Evolutionary conservation across 116 monocot species (phyloP), one percentile per base, ranked within the genome.

Genomic region (Zostera marina): DNA sequence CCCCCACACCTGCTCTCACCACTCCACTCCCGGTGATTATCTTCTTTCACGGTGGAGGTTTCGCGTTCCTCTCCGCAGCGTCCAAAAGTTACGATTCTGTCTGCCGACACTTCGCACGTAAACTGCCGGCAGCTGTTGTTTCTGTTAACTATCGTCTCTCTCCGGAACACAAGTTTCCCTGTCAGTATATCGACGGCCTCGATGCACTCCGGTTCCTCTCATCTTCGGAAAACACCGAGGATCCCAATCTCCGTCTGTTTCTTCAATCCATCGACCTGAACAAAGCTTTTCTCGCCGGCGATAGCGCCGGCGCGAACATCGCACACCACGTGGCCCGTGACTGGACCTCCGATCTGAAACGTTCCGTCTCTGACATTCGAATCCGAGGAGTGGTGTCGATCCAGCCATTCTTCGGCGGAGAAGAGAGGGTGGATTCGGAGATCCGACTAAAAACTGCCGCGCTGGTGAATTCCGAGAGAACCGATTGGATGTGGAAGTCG

Each of bases 261-360:
- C 86, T 86, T 67, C 51, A 86, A 20, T 13, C 22, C 54, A 23
- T 23, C 22, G 26, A 23, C 54, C 6, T 20, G 22, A 22, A 4
- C 13, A 20, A 14, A 23, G 11, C 54, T 13, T 54, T 26, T 25
- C n/a, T 26, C 52, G 66, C 67, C 26, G 87, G 92, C n/a, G 87
- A 92, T 64, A 83, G 77, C 64, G 83, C 87, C 39, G 87, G 83
- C 3, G 87, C 39, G 14, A 92, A 92, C 75, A 76, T 92, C 59
- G 75, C 71, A 8, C 86, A 92, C 77, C 69, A 82, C 66, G 75
- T 77, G 9, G 68, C 84, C 14, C 61, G 73, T 14, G 60, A 63
- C 23, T 86, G 73, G 71, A 48, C 68, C 22, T 13, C 23, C 10
- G n/a, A n/a, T 26, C 0, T 42, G 6, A 16, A 19, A 13, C 22